phyloP scores from a whole-genome alignment of 805 yeast species.

The Tetrapisispora namnaoensis region DNA sequence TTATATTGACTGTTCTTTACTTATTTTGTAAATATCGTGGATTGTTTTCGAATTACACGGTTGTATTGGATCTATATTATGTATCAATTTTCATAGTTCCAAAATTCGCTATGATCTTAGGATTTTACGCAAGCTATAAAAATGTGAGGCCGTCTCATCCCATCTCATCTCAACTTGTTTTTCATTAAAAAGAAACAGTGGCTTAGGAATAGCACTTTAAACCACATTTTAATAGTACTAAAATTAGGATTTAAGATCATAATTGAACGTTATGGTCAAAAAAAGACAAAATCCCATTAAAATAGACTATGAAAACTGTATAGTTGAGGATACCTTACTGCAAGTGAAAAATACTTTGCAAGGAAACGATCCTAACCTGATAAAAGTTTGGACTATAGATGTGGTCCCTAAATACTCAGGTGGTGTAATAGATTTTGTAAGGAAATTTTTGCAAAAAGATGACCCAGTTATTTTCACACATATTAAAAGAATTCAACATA shows the following conservation, averaged over 20 bases:
- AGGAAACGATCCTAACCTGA: conserved; percentile 20
- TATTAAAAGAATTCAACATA: conserved; percentile 47
- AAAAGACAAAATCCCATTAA: conserved; percentile 26
- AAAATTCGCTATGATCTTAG: too few relatives aligned
- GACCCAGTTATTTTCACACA: conserved; percentile 26
- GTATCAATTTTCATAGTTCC: too few relatives aligned
- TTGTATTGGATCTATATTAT: too few relatives aligned
- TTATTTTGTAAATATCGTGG: too few relatives aligned
- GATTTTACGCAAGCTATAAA: too few relatives aligned
- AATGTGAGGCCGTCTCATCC: too few relatives aligned
- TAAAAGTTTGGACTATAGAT: conserved; percentile 40
- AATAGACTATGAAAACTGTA: conserved; percentile 39
- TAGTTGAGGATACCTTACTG: conserved; percentile 35
- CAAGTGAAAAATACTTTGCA: conserved; percentile 32
- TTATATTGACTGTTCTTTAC: too few relatives aligned
- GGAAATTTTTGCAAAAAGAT: conserved; percentile 15
- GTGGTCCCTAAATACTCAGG: conserved; percentile 33
- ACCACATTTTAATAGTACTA: too few relatives aligned
- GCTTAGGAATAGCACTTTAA: too few relatives aligned
- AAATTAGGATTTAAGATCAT: not conserved
- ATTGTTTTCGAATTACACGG: too few relatives aligned
- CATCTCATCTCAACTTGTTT: too few relatives aligned
- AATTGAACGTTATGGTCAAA: conserved; percentile 27
- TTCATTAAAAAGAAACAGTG: too few relatives aligned
- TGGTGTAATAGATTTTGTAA: conserved; percentile 19